Evolutionary conservation across 2,329 filamentous ascomycete species (phyloP).

Genomic region (Nectriaceae sp.): DNA sequence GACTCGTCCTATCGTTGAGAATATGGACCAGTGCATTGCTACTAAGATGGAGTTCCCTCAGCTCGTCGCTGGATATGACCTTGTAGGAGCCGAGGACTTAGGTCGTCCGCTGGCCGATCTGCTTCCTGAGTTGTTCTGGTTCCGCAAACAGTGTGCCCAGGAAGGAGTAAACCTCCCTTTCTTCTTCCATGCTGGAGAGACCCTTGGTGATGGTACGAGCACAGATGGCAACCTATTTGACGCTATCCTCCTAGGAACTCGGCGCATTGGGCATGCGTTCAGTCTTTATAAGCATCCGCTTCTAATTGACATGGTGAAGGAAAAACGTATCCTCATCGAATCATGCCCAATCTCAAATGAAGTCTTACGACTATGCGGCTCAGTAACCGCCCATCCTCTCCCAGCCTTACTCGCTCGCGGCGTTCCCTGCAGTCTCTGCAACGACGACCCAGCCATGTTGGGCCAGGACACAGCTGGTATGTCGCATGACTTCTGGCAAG

Average conservation of each 20-base stretch:
- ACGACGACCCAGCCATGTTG: conserved; percentile 88
- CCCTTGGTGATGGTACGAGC: conserved; percentile 70
- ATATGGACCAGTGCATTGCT: conserved; percentile 85
- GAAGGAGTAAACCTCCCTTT: conserved; percentile 84
- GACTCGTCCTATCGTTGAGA: conserved; percentile 68
- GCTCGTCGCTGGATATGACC: conserved; percentile 82
- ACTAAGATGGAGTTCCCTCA: conserved; percentile 79
- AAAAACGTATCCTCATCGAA: conserved; percentile 85
- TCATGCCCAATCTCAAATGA: conserved; percentile 92
- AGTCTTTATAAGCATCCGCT: conserved; percentile 90
- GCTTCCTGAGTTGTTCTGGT: conserved; percentile 88
- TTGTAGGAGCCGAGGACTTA: conserved; percentile 84
- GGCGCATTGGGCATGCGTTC: conserved; percentile 88
- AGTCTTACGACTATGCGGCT: conserved; percentile 75
- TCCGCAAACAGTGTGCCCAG: conserved; percentile 79
- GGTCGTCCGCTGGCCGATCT: conserved; percentile 76
- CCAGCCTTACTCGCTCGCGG: conserved; percentile 84
- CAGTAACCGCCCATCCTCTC: conserved; percentile 76
- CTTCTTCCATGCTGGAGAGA: conserved; percentile 94
- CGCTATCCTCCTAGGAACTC: conserved; percentile 80
- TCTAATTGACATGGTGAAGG: conserved; percentile 83
- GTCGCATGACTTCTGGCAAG: conserved; percentile 94
- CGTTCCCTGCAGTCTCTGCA: conserved; percentile 80
- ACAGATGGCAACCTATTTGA: conserved; percentile 87
- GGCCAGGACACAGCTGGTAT: conserved; percentile 81